These are phyloP conservation scores for Tetracentron sinense DNA, from an alignment of 164 flowering plant species.

Conservation along the genomic window DNA sequence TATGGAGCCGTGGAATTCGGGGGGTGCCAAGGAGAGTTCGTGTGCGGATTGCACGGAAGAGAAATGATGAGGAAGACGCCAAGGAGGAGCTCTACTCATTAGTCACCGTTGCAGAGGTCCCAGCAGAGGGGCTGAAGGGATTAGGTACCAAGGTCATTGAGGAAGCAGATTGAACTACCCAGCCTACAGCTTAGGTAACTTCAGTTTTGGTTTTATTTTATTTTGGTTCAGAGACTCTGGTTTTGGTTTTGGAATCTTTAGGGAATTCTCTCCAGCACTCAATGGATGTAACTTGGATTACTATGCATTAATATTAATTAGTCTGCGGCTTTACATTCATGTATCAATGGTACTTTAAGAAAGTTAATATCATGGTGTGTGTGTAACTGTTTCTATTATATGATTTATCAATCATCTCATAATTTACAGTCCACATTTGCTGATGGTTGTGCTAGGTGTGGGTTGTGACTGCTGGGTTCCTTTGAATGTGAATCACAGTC, in stretches of 20 bases:
- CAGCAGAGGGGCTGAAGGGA: conserved; percentile 44
- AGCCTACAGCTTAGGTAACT: not conserved
- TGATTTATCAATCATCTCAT: no score
- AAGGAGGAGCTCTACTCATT: conserved; percentile 54
- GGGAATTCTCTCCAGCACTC: not conserved
- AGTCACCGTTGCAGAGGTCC: conserved; percentile 49
- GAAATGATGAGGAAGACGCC: conserved; percentile 56
- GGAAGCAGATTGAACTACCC: conserved; percentile 22
- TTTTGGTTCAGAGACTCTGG: not conserved
- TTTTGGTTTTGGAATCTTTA: not conserved
- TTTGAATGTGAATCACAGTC: no score
- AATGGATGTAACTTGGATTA: not conserved
- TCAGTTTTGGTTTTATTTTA: not conserved
- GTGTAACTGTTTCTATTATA: no score
- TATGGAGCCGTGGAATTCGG: conserved; percentile 51
- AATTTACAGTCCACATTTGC: no score
- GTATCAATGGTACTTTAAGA: no score
- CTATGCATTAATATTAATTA: no score
- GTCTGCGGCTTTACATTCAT: no score
- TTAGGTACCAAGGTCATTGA: conserved; percentile 46
- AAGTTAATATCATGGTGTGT: no score
- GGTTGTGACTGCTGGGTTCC: no score
- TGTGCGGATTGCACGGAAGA: conserved; percentile 45
- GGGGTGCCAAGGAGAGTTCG: conserved; percentile 45
- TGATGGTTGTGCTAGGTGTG: no score